Base-by-base conservation (phyloP, 768 basidiomycete species). In the Collybia nuda region DNA sequence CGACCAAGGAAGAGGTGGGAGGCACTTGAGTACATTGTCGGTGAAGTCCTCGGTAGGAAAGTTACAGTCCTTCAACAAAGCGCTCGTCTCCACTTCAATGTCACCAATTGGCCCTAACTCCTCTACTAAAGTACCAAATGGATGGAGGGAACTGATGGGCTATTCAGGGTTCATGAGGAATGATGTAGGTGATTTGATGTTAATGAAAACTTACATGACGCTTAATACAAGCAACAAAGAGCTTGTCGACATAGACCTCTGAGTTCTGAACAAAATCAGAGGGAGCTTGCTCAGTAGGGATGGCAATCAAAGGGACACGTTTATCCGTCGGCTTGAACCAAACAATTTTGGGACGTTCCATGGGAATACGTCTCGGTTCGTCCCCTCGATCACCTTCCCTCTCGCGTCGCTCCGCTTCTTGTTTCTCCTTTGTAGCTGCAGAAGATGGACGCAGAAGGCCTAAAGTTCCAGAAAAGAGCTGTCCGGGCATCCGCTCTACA, bases 281-380 rank as follows among this genome's bases (percentile, higher is more conserved):
- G 5, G 97, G 97, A 0, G 97, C 96, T 69, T 99, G 97, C 62
- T 99, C 97, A 6, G 97, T 98, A 6, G 95, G 96, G 55, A 99
- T 99, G 49, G 97, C 97, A 62, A 99, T 98, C 37, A 98, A 79
- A 39, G 97, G 97, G 1, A 99, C 97, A 50, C 97, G 90, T 69
- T 99, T 99, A 75, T 98, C 95, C 22, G 96, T 98, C 3, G 97
- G 97, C 73, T 98, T 96, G 80, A 99, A 98, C 97, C 97, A 99
- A 40, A 99, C 95, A 56, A 99, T 99, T 79, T 98, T 98, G 55
- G 96, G 96, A 36, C 95, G 86, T 66, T 94, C 92, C 39, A 88
- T 84, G 1, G 85, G 84, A 23, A 75, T 77, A 40, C 88, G 86
- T 59, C 87, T 80, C 23, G 88, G 88, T 63, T 93, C 90, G 51